These are phyloP conservation scores for Achaetomiella virescens DNA, from an alignment of 495 filamentous ascomycete species.

Conservation along the genomic window DNA sequence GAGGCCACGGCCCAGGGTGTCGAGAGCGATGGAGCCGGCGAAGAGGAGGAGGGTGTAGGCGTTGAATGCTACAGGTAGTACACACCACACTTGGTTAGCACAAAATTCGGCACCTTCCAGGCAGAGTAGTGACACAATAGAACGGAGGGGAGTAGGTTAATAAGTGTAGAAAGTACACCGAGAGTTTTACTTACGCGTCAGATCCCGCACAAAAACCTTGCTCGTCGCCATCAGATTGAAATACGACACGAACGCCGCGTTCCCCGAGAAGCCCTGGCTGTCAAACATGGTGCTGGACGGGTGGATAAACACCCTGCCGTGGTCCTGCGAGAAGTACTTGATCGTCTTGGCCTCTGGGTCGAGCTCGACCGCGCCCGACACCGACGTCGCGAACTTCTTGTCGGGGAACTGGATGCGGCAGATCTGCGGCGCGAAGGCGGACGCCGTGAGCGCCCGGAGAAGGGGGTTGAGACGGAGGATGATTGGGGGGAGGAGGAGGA, in stretches of 20 bases:
- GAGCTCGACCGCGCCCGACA: constrained; percentile 80
- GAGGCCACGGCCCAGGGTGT: constrained; percentile 81
- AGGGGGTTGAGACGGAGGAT: constrained; percentile 50
- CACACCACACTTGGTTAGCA: background rate
- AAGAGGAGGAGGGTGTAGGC: constrained; percentile 88
- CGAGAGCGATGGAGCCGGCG: constrained; percentile 72
- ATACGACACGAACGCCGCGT: constrained; percentile 69
- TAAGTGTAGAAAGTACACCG: background rate
- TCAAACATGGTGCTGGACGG: constrained; percentile 81
- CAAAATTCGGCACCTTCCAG: too few species aligned
- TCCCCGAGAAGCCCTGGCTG: constrained; percentile 63
- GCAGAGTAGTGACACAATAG: too few species aligned
- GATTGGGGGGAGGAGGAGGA: constrained; percentile 25
- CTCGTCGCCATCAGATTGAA: constrained; percentile 86
- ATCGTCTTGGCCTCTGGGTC: constrained; percentile 90
- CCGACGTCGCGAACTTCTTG: constrained; percentile 82
- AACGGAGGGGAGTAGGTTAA: background rate
- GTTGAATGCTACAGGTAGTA: constrained; percentile 66
- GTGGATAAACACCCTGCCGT: constrained; percentile 85
- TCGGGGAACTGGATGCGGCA: constrained; percentile 88
- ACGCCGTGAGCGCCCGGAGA: constrained; percentile 81
- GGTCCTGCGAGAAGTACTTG: constrained; percentile 83
- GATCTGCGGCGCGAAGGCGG: constrained; percentile 84
- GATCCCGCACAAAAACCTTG: constrained; percentile 80
- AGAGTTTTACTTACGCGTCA: constrained; percentile 61